Percentiles rank a stretch among this genome's conserved stretches.
These are phyloP conservation scores for Echinosophora koreensis DNA, from an alignment of 306 rosid genomes.

Conservation along the genomic window DNA sequence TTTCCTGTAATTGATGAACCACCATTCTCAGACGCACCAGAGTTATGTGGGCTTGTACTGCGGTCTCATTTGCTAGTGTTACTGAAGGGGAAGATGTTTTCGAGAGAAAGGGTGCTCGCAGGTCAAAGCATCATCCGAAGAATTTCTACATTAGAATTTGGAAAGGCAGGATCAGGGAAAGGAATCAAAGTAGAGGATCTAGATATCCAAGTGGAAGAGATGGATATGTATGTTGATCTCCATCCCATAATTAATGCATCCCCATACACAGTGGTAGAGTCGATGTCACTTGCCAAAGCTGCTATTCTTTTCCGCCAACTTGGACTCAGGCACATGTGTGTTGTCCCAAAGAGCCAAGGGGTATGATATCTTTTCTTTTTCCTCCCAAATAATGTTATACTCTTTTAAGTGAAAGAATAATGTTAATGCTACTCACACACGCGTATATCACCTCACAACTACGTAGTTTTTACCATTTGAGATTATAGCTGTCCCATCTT, in stretches of 20 bases:
- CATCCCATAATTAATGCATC: conserved; percentile 83
- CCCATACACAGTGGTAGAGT: conserved; percentile 87
- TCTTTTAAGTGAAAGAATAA: background rate
- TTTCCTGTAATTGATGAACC: conserved; percentile 96
- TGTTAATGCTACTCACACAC: background rate
- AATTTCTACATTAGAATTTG: conserved; percentile 70
- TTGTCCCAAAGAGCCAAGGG: conserved; percentile 83
- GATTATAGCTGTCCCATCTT: background rate
- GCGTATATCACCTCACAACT: background rate
- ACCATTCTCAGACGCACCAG: conserved; percentile 70
- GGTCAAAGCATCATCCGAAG: conserved; percentile 46
- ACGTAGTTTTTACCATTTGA: background rate
- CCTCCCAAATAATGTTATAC: conserved; percentile 7
- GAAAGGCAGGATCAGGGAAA: conserved; percentile 86
- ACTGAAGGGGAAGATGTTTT: conserved; percentile 73
- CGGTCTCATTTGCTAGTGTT: conserved; percentile 90
- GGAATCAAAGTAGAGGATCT: conserved; percentile 79
- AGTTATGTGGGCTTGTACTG: conserved; percentile 82
- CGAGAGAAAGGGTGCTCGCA: conserved; percentile 49
- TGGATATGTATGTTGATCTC: conserved; percentile 90
- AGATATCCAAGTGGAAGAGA: conserved; percentile 73
- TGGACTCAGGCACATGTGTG: conserved; percentile 87
- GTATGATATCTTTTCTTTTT: conserved; percentile 51
- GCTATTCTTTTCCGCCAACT: conserved; percentile 78
- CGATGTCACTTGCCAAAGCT: conserved; percentile 93